Base-by-base conservation (phyloP, 306 rosid genomes). In the Senna siamea region DNA sequence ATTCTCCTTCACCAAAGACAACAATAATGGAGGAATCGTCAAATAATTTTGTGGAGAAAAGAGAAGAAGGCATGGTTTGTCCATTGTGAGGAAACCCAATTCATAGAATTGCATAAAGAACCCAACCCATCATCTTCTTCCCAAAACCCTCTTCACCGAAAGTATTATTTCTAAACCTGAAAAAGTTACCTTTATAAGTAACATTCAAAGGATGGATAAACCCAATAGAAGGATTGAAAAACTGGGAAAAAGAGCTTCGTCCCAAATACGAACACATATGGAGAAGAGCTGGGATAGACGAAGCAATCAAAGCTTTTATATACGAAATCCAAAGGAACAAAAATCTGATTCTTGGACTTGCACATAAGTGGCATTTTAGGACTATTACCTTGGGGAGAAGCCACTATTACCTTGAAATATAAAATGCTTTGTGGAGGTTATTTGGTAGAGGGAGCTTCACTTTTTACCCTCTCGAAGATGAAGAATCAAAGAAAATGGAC, bases 351-450 rank as follows among this genome's bases (percentile, higher is more conserved):
- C 56, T 80, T 8, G 81, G 37, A 11, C 76, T 88, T 18, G 84
- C 76, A 0, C 73, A 78, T 19, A 70, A 47, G 2, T 86, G 92
- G 93, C 70, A 63, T 35, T 19, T 83, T 0, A 40, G 81, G 53
- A 83, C 84, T 3, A 86, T 80, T 9, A 85, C 86, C 0, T 1
- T 88, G 88, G 82, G 96, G 88, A 2, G 91, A 90, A 74, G 80
- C 88, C 4, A 86, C 89, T 0, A 32, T 90, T 0, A 86, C 89
- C 0, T 52, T 86, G 20, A 93, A 90, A 48, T 93, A 90, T 48
- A n/a, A 78, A 7, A 78, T 81, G 72, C 22, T 73, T 40, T 73
- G 60, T 7, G 83, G 86, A 14, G 85, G 89, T 0, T 88, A 60
- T 18, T 81, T 90, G 1, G 66, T 84, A 48, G 0, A 71, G 7